A percentile compares a stretch with the other conserved stretches of the same genome.
These are phyloP conservation scores for Globisporangium barbulae DNA, from an alignment of 352 stramenopile species.

Conservation along the genomic window DNA sequence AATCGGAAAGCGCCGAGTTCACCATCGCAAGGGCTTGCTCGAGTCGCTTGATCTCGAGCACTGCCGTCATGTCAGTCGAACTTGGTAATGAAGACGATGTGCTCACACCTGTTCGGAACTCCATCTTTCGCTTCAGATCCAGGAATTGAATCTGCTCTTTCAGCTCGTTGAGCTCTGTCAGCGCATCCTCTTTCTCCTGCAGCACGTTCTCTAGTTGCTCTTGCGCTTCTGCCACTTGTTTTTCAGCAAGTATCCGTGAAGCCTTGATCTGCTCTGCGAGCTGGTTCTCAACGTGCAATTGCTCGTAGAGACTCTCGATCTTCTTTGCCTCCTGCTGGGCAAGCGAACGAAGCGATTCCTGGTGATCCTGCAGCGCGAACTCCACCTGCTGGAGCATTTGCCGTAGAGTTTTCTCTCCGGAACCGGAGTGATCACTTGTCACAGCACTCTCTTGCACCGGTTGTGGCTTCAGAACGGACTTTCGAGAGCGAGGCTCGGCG, in stretches of 20 bases:
- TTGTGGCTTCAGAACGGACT: not conserved
- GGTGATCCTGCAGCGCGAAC: constrained; percentile 39
- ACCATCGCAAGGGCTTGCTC: constrained; percentile 38
- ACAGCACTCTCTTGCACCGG: constrained; percentile 4
- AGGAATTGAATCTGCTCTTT: constrained; percentile 61
- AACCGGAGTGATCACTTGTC: constrained; percentile 5
- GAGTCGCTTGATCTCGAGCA: constrained; percentile 38
- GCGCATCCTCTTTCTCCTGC: constrained; percentile 32
- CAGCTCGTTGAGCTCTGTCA: constrained; percentile 33
- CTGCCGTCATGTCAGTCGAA: constrained; percentile 15
- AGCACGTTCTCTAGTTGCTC: constrained; percentile 33
- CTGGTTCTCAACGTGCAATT: constrained; percentile 45
- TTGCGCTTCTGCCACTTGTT: constrained; percentile 27
- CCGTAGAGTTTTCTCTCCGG: constrained; percentile 27
- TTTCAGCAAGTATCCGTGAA: constrained; percentile 23
- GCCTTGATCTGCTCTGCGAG: constrained; percentile 43
- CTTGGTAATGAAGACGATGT: not conserved
- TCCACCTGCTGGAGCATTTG: constrained; percentile 55
- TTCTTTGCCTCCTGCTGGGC: constrained; percentile 42
- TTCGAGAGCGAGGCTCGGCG: not conserved
- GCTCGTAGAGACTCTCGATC: constrained; percentile 51
- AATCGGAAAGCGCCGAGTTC: constrained; percentile 34
- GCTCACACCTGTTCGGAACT: constrained; percentile 15
- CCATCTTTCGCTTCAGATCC: constrained; percentile 41
- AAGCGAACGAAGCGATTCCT: constrained; percentile 44